A percentile compares a stretch with the other conserved stretches of the same genome.
Evolutionary conservation across 1,139 yeast species (phyloP).

Genomic region (Candida labiduridarum): DNA sequence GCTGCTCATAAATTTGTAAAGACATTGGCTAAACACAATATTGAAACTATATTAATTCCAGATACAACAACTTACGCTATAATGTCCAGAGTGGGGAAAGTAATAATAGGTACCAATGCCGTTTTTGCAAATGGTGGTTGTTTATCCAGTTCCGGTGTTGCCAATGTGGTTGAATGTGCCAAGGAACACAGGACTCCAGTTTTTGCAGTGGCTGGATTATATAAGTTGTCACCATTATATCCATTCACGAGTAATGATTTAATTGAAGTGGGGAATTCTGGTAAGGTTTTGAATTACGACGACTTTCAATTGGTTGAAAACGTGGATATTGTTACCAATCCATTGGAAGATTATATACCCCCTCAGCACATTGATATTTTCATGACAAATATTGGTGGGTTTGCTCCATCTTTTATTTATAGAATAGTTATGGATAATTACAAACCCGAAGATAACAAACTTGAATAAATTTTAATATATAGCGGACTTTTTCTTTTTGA

Average conservation of each 20-base stretch:
- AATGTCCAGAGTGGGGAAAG: conserved; percentile 97
- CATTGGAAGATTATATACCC: conserved; percentile 87
- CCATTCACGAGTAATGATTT: conserved; percentile 89
- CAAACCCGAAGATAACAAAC: conserved; percentile 76
- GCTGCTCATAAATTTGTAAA: conserved; percentile 80
- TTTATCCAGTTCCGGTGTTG: conserved; percentile 85
- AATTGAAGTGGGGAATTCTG: conserved; percentile 93
- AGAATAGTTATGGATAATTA: conserved; percentile 95
- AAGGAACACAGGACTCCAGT: conserved; percentile 94
- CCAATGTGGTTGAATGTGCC: conserved; percentile 94
- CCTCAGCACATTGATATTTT: conserved; percentile 95
- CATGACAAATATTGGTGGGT: conserved; percentile 94
- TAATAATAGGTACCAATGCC: conserved; percentile 85
- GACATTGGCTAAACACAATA: conserved; percentile 78
- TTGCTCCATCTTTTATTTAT: conserved; percentile 93
- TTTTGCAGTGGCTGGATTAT: conserved; percentile 91
- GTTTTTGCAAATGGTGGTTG: conserved; percentile 98
- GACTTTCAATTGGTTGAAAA: conserved; percentile 67
- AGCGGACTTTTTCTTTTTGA: conserved; percentile 4
- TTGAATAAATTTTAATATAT: conserved; percentile 30
- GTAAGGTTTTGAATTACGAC: conserved; percentile 73
- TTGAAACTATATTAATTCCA: conserved; percentile 89
- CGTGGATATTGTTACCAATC: conserved; percentile 81
- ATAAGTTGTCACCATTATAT: conserved; percentile 89
- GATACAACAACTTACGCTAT: conserved; percentile 93